Evolutionary conservation across 345 rosid species (phyloP).

Genomic region (Draba incana): DNA sequence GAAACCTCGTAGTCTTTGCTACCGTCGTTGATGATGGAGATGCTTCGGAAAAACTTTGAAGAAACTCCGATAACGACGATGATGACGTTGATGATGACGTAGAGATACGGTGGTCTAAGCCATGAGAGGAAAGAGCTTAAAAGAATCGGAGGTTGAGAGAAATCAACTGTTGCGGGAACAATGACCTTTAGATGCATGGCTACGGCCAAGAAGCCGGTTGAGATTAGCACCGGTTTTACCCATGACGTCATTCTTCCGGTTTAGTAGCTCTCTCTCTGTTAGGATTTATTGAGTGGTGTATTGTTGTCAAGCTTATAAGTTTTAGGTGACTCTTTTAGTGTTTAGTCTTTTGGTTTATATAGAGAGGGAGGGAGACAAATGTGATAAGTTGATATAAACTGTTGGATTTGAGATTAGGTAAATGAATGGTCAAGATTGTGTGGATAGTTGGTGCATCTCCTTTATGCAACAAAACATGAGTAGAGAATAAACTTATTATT

Average conservation of each 20-base stretch:
- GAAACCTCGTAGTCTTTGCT: constrained; percentile 20
- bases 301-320: constrained; percentile 22
- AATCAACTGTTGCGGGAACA: constrained; percentile 50
- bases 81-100: constrained; percentile 59
- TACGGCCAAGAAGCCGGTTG: constrained; percentile 48
- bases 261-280: background rate
- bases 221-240: constrained; percentile 48
- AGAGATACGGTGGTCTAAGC: constrained; percentile 67
- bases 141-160: constrained; percentile 50
- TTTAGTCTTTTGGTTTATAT: constrained; percentile 30
- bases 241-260: constrained; percentile 42
- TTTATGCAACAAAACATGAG: constrained; percentile 14
- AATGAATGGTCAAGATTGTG: constrained; percentile 32
- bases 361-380: constrained; percentile 32
- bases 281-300: background rate
- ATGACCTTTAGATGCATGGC: constrained; percentile 47
- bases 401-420: constrained; percentile 11
- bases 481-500: constrained; percentile 5
- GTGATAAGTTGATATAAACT: background rate
- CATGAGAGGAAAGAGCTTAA: constrained; percentile 52
- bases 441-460: background rate
- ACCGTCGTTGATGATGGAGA: constrained; percentile 15
- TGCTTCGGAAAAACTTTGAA: constrained; percentile 45
- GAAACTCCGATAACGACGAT: constrained; percentile 64
- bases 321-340: background rate